Evolutionary conservation across 257 asterid species (phyloP).

Genomic region (Salvia splendens): DNA sequence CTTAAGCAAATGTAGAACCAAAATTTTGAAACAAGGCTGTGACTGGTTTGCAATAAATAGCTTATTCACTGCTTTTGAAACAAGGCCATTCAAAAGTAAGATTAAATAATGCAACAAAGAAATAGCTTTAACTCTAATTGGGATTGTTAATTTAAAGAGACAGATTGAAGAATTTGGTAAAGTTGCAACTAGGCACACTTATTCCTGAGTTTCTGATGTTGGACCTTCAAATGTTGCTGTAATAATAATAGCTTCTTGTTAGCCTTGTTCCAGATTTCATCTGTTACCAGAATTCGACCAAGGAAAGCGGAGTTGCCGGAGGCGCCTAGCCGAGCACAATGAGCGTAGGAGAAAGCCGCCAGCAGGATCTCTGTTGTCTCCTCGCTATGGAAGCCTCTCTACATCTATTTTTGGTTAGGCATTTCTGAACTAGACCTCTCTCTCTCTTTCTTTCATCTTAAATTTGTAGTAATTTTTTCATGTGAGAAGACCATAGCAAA

Average conservation of each 20-base stretch:
- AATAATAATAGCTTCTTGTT: slow-evolving; percentile 33
- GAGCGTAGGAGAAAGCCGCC: slow-evolving; percentile 91
- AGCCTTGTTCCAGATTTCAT: slow-evolving; percentile 69
- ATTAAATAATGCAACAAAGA: not conserved
- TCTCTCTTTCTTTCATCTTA: not conserved
- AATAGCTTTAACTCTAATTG: not conserved
- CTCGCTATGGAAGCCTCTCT: slow-evolving; percentile 58
- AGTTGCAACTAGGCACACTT: not conserved
- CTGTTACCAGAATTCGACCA: slow-evolving; percentile 85
- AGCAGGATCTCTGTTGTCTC: slow-evolving; percentile 55
- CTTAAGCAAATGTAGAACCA: not conserved
- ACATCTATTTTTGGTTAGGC: slow-evolving; percentile 62
- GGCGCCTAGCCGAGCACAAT: slow-evolving; percentile 94
- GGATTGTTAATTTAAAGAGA: not conserved
- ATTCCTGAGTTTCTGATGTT: not conserved
- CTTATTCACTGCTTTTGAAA: too few relatives aligned
- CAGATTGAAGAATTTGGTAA: slow-evolving; percentile 2
- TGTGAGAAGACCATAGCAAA: slow-evolving; percentile 60
- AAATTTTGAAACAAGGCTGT: not conserved
- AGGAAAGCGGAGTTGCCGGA: slow-evolving; percentile 89
- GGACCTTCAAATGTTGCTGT: not conserved
- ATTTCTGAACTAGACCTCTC: not conserved
- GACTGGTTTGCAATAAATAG: not conserved
- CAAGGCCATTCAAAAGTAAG: too few relatives aligned
- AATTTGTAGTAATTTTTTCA: not conserved